Percentiles rank a stretch among this genome's conserved stretches.
phyloP scores from a whole-genome alignment of 306 rosid species.

The Cicer yamashitae region DNA sequence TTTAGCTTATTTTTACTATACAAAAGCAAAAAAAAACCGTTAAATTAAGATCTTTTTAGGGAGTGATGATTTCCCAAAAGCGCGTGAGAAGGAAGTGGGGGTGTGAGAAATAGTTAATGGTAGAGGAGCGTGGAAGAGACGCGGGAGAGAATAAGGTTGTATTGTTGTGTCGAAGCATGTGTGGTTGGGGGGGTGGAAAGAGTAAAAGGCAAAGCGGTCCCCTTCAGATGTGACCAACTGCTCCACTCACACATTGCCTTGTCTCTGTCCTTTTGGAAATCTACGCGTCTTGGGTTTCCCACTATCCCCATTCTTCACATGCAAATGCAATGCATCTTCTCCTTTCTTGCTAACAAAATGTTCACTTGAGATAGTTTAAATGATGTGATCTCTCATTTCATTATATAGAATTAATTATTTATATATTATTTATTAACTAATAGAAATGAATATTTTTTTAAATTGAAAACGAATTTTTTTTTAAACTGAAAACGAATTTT shows the following conservation, averaged over 20 bases:
- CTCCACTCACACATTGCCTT: slow-evolving; percentile 50
- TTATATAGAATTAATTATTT: too few relatives aligned
- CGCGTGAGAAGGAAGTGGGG: not conserved
- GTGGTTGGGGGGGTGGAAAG: slow-evolving; percentile 33
- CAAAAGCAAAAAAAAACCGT: too few relatives aligned
- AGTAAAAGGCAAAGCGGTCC: slow-evolving; percentile 47
- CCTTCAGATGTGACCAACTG: slow-evolving; percentile 66
- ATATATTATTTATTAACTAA: too few relatives aligned
- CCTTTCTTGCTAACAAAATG: too few relatives aligned
- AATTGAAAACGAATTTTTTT: too few relatives aligned
- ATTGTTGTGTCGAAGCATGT: not conserved
- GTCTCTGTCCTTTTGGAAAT: slow-evolving; percentile 31
- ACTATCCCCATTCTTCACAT: not conserved
- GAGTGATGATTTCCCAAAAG: not conserved
- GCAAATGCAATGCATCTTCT: not conserved
- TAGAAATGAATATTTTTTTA: too few relatives aligned
- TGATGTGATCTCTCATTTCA: too few relatives aligned
- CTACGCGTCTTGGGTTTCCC: slow-evolving; percentile 36
- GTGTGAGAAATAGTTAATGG: not conserved
- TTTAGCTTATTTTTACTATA: too few relatives aligned
- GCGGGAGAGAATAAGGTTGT: not conserved
- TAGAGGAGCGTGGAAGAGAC: slow-evolving; percentile 20
- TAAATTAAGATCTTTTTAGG: too few relatives aligned
- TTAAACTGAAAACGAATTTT: too few relatives aligned
- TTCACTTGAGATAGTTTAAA: too few relatives aligned